phyloP scores from a whole-genome alignment of 1,284 basidiomycete species.

The Naganishia sp. region DNA sequence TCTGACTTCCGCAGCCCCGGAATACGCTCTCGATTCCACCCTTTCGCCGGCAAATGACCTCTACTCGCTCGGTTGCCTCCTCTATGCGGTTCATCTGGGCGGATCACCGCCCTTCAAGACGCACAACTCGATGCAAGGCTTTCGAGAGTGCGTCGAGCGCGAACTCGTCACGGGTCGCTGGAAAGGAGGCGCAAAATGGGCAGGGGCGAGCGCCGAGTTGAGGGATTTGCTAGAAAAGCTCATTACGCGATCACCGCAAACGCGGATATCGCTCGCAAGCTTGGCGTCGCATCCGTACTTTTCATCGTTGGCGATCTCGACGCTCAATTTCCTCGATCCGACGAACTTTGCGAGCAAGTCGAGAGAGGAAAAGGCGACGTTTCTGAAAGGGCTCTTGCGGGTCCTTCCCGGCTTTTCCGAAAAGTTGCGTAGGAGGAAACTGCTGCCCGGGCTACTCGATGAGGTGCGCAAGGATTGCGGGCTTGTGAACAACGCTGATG shows the following conservation, averaged over 20 bases:
- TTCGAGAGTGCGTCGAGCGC: constrained; percentile 76
- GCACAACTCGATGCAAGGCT: constrained; percentile 73
- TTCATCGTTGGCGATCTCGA: constrained; percentile 93
- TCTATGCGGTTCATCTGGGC: constrained; percentile 86
- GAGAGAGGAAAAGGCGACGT: constrained; percentile 91
- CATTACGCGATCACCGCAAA: constrained; percentile 73
- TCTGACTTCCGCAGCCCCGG: constrained; percentile 67
- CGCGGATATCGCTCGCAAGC: constrained; percentile 72
- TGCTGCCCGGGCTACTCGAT: constrained; percentile 90
- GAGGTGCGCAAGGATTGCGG: constrained; percentile 61
- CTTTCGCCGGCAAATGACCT: constrained; percentile 86
- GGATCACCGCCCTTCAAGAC: constrained; percentile 85
- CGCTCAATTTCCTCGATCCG: constrained; percentile 92
- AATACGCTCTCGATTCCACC: constrained; percentile 88
- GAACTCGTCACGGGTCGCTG: constrained; percentile 48
- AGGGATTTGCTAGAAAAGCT: constrained; percentile 71
- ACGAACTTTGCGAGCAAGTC: constrained; percentile 93
- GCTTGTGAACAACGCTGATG: not conserved
- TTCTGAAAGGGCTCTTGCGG: constrained; percentile 82
- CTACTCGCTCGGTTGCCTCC: constrained; percentile 81
- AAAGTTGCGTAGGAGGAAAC: constrained; percentile 81
- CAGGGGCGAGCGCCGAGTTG: constrained; percentile 46
- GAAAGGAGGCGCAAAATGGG: constrained; percentile 48
- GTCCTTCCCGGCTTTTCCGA: constrained; percentile 87
- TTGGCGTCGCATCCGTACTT: constrained; percentile 87